Percentiles rank a stretch among this genome's conserved stretches.
Evolutionary conservation across 805 yeast species (phyloP).

Genomic region (Candida ortonii): DNA sequence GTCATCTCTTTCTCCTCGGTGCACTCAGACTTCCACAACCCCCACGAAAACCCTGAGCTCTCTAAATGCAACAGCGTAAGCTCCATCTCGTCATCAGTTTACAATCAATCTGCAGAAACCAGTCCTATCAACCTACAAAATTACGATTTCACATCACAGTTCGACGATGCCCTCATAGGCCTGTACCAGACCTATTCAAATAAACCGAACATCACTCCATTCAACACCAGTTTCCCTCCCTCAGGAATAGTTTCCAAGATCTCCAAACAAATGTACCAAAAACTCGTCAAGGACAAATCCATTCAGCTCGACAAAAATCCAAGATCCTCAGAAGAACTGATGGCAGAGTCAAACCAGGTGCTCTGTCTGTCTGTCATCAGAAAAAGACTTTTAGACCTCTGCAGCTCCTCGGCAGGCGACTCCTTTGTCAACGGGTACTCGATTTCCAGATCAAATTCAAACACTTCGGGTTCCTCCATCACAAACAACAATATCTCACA

Average conservation of each 20-base stretch:
- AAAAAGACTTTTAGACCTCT: constrained; percentile 32
- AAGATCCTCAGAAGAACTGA: constrained; percentile 28
- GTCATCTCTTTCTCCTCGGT: constrained; percentile 18
- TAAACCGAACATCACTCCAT: constrained; percentile 66
- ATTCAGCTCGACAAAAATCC: constrained; percentile 26
- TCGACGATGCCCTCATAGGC: constrained; percentile 44
- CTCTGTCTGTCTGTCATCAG: constrained; percentile 31
- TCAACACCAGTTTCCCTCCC: constrained; percentile 63
- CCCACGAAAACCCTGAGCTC: constrained; percentile 6
- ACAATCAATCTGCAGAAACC: constrained; percentile 14
- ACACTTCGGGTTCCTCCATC: constrained; percentile 14
- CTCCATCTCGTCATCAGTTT: constrained; percentile 23
- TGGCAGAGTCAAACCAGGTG: constrained; percentile 24
- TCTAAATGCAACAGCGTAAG: constrained; percentile 23
- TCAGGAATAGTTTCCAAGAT: constrained; percentile 61
- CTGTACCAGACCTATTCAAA: constrained; percentile 47
- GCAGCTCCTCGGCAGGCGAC: constrained; percentile 23
- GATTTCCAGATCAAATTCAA: constrained; percentile 29
- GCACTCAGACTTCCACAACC: constrained; percentile 15
- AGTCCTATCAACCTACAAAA: constrained; percentile 23
- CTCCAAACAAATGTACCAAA: constrained; percentile 50
- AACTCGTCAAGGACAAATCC: constrained; percentile 15
- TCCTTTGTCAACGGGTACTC: constrained; percentile 17
- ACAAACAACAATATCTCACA: constrained; percentile 7
- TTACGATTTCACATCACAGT: constrained; percentile 35